These are phyloP conservation scores for Pyrus betulifolia DNA, from an alignment of 306 rosid species.

Conservation along the genomic window DNA sequence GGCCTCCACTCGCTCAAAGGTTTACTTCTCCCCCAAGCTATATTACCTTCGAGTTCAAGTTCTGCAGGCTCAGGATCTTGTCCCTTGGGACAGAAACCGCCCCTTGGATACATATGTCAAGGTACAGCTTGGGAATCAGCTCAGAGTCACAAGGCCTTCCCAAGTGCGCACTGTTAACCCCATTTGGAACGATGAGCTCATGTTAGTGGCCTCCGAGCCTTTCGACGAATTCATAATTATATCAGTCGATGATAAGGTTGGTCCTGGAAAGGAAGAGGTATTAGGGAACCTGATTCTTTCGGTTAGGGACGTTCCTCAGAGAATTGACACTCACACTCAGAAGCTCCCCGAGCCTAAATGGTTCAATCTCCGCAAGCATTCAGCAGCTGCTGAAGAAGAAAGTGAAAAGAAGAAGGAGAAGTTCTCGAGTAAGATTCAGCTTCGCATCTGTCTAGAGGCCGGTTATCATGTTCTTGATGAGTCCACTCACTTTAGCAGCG, in stretches of 20 bases:
- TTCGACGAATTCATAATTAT: slow-evolving; percentile 60
- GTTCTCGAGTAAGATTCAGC: slow-evolving; percentile 87
- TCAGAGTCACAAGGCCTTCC: slow-evolving; percentile 37
- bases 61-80: slow-evolving; percentile 82
- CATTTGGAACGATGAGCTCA: slow-evolving; percentile 74
- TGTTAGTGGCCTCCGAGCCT: slow-evolving; percentile 90
- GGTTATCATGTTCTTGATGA: slow-evolving; percentile 97
- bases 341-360: slow-evolving; percentile 69
- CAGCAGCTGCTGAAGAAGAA: slow-evolving; percentile 34
- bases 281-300: slow-evolving; percentile 56
- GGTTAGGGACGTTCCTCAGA: slow-evolving; percentile 38
- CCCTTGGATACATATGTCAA: slow-evolving; percentile 38
- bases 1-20: slow-evolving; percentile 68
- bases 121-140: slow-evolving; percentile 55
- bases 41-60: slow-evolving; percentile 72
- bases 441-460: slow-evolving; percentile 49
- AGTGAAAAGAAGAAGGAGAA: slow-evolving; percentile 69
- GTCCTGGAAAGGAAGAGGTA: slow-evolving; percentile 48
- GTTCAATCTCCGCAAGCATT: slow-evolving; percentile 59
- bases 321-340: slow-evolving; percentile 35
- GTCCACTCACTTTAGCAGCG: slow-evolving; percentile 87
- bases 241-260: slow-evolving; percentile 57
- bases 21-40: slow-evolving; percentile 84
- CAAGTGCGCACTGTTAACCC: slow-evolving; percentile 41
- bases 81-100: slow-evolving; percentile 54